Percentiles rank a stretch among this genome's conserved stretches.
These are phyloP conservation scores for Pseudogymnoascus sp. DNA, from an alignment of 2,329 filamentous ascomycete genomes.

Conservation along the genomic window DNA sequence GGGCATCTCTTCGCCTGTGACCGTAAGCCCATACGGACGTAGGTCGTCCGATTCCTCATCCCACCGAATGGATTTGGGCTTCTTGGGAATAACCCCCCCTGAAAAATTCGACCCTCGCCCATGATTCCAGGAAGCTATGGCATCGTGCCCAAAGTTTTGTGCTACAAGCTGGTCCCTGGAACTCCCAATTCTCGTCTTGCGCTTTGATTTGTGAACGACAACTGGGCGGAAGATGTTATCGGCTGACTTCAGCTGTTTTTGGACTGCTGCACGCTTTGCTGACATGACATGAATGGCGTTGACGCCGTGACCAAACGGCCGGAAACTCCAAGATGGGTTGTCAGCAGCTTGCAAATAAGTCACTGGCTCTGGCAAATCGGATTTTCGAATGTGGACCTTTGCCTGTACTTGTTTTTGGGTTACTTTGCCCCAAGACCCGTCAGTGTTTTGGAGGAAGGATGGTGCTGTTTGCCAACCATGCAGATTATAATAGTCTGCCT, in stretches of 20 bases:
- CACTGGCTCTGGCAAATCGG: constrained; percentile 21
- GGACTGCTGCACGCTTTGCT: constrained; percentile 13
- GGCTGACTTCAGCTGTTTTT: not conserved
- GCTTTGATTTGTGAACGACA: constrained; percentile 1
- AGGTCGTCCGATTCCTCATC: not conserved
- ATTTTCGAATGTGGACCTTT: constrained; percentile 2
- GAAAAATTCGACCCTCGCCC: constrained; percentile 4
- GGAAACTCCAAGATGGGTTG: constrained; percentile 22
- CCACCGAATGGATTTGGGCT: not conserved
- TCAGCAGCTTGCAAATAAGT: constrained; percentile 24
- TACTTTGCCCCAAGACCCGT: constrained; percentile 9
- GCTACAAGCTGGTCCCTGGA: not conserved
- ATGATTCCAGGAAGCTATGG: not conserved
- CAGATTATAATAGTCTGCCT: not conserved
- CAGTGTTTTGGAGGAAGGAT: constrained; percentile 1
- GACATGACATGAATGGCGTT: constrained; percentile 23
- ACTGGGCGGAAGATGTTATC: constrained; percentile 1
- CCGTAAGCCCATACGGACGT: not conserved
- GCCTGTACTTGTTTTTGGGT: not conserved
- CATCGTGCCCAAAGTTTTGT: not conserved
- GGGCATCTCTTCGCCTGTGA: constrained; percentile 4
- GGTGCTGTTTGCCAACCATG: constrained; percentile 16
- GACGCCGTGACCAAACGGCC: constrained; percentile 26
- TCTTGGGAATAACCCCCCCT: not conserved
- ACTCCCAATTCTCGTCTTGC: not conserved